A percentile compares a stretch with the other conserved stretches of the same genome.
These are phyloP conservation scores for Phanerochaete sordida DNA, from an alignment of 768 basidiomycete species.

Conservation along the genomic window DNA sequence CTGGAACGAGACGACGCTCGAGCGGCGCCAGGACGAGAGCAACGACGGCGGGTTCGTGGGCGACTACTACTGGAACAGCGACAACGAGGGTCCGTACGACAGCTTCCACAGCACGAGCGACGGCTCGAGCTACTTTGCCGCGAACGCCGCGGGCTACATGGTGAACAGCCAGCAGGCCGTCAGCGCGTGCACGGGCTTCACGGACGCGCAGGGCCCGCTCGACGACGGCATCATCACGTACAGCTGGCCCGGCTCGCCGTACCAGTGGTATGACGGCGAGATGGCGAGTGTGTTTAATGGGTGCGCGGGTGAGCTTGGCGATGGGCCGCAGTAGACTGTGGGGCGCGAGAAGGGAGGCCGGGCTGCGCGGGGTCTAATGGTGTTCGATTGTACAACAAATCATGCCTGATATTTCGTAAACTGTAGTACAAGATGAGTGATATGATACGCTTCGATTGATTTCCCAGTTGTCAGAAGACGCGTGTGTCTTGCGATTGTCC, in stretches of 20 bases:
- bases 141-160: neutral
- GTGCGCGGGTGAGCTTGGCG: neutral
- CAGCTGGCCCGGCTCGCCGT: neutral
- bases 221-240: neutral
- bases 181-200: neutral
- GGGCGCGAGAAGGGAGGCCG: too few species aligned
- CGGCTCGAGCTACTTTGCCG: neutral
- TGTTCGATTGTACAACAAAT: too few species aligned
- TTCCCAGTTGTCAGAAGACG: too few species aligned
- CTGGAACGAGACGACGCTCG: neutral
- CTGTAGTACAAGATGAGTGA: too few species aligned
- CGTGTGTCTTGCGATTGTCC: too few species aligned
- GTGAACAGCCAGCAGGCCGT: neutral
- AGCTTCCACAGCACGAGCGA: neutral
- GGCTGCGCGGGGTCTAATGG: too few species aligned
- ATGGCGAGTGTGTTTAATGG: neutral
- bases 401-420: too few species aligned
- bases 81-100: neutral
- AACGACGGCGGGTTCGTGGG: neutral
- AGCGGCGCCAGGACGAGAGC: neutral
- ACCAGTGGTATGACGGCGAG: neutral
- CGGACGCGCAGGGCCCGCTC: neutral
- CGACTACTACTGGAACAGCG: neutral
- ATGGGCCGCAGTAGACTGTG: too few species aligned
- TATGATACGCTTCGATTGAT: too few species aligned